Percentiles rank a stretch among this genome's conserved stretches.
phyloP scores from a whole-genome alignment of 1,284 basidiomycete genomes.

The Sporisorium graminicola region DNA sequence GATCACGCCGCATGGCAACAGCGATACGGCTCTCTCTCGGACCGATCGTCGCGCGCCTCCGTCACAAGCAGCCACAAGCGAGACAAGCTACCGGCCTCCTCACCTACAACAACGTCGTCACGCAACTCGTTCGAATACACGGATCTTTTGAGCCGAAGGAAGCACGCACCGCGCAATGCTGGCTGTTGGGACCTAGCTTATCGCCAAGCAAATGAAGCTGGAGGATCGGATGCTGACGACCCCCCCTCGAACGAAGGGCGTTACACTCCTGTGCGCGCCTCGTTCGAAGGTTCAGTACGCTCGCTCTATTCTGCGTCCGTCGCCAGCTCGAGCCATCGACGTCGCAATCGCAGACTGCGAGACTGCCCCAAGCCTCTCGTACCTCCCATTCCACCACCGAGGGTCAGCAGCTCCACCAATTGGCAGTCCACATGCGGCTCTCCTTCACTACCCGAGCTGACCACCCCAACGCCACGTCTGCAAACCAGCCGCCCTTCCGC shows the following conservation, averaged over 20 bases:
- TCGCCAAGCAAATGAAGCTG: constrained; percentile 9
- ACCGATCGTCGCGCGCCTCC: constrained; percentile 25
- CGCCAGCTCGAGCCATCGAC: constrained; percentile 20
- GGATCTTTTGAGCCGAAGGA: constrained; percentile 14
- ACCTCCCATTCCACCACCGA: constrained; percentile 43
- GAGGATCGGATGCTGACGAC: constrained; percentile 40
- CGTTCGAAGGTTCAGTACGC: constrained; percentile 36
- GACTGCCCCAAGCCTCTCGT: constrained; percentile 31
- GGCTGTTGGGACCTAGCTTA: constrained; percentile 9
- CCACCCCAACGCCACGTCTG: constrained; percentile 14
- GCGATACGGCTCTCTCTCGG: constrained; percentile 29
- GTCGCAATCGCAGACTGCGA: constrained; percentile 26
- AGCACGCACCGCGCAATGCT: constrained; percentile 20
- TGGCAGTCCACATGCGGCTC: constrained; percentile 45
- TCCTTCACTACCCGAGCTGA: constrained; percentile 28
- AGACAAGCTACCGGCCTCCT: constrained; percentile 14
- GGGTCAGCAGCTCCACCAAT: constrained; percentile 39
- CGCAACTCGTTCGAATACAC: constrained; percentile 32
- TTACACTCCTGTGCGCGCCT: constrained; percentile 19
- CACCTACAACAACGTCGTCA: constrained; percentile 1
- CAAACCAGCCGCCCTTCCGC: constrained; percentile 6
- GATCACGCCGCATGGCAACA: constrained; percentile 44
- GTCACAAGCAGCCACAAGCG: constrained; percentile 22
- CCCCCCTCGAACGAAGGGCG: constrained; percentile 11
- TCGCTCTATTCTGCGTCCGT: constrained; percentile 23